A percentile compares a stretch with the other conserved stretches of the same genome.
Conservation (phyloP, 140 eudicot genomes). For the Flaveria floridana region DNA sequence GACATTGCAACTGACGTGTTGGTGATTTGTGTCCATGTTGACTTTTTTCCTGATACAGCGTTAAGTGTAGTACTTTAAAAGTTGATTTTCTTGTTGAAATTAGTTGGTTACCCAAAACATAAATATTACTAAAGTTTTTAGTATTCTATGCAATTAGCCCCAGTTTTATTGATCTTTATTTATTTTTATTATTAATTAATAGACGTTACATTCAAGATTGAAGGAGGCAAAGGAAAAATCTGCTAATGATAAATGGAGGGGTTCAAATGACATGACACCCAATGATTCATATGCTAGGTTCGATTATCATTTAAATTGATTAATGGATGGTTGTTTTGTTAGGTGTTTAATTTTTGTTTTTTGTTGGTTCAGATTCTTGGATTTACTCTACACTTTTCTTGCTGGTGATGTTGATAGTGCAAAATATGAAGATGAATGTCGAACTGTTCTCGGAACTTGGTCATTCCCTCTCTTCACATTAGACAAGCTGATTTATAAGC, state of each 20-base stretch:
- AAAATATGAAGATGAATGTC: slow-evolving; percentile 92
- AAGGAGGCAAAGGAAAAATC: slow-evolving; percentile 42
- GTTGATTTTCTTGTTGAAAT: background rate
- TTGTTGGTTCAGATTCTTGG: slow-evolving; percentile 55
- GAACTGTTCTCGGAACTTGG: slow-evolving; percentile 77
- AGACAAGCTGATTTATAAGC: slow-evolving; percentile 80
- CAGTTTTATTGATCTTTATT: slow-evolving; percentile 4
- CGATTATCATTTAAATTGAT: slow-evolving; percentile 18
- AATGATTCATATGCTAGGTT: slow-evolving; percentile 43
- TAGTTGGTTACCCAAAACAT: background rate
- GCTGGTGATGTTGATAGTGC: slow-evolving; percentile 74
- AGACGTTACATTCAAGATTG: slow-evolving; percentile 38
- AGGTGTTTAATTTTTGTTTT: slow-evolving; percentile 7
- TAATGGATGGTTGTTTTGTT: slow-evolving; percentile 15
- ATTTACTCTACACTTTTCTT: slow-evolving; percentile 61
- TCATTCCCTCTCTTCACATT: slow-evolving; percentile 78
- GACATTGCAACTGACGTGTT: background rate
- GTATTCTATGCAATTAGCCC: background rate
- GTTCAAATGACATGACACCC: slow-evolving; percentile 30
- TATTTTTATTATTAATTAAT: background rate
- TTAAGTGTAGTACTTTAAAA: background rate
- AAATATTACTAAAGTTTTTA: background rate
- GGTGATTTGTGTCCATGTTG: background rate
- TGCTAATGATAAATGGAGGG: slow-evolving; percentile 40
- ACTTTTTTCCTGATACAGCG: background rate